A percentile compares a stretch with the other conserved stretches of the same genome.
Conservation (phyloP, 176 grass and related monocot species). For the Melocanna baccifera region DNA sequence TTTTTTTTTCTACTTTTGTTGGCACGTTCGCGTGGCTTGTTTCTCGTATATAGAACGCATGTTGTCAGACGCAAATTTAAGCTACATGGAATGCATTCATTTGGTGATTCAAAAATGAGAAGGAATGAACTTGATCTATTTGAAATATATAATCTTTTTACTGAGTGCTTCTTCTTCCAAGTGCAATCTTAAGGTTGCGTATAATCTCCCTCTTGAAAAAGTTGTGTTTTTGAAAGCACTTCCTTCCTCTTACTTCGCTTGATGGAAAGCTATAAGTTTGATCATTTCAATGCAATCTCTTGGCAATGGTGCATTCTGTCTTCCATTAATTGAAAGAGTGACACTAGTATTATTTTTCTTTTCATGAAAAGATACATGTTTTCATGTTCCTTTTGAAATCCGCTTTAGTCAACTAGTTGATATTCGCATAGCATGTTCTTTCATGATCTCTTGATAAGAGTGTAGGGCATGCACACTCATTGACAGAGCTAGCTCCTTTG, state of each 20-base stretch:
- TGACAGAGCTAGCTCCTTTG: conserved; percentile 49
- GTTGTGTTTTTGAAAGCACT: conserved; percentile 12
- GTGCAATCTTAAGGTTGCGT: not conserved
- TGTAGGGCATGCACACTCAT: conserved; percentile 44
- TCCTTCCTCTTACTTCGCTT: conserved; percentile 21
- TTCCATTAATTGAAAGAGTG: conserved; percentile 30
- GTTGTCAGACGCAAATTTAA: not conserved
- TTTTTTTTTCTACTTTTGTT: not conserved
- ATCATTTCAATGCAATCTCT: conserved; percentile 47
- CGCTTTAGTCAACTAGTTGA: conserved; percentile 16
- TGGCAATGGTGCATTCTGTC: conserved; percentile 38
- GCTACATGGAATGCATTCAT: not conserved
- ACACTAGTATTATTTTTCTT: not conserved
- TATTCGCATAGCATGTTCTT: conserved; percentile 23
- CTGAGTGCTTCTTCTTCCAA: not conserved
- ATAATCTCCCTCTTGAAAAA: conserved; percentile 24
- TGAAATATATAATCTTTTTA: not conserved
- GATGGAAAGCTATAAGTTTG: conserved; percentile 23
- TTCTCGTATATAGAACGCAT: not conserved
- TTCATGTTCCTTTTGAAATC: conserved; percentile 27
- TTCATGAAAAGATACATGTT: conserved; percentile 37
- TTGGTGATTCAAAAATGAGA: not conserved
- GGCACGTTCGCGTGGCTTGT: not conserved
- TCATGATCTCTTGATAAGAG: conserved; percentile 63
- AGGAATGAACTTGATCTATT: not conserved